Evolutionary conservation across 1,284 basidiomycete genomes (phyloP), one percentile per base, ranked within the genome.

Genomic region (Rhodotorula glutinis): DNA sequence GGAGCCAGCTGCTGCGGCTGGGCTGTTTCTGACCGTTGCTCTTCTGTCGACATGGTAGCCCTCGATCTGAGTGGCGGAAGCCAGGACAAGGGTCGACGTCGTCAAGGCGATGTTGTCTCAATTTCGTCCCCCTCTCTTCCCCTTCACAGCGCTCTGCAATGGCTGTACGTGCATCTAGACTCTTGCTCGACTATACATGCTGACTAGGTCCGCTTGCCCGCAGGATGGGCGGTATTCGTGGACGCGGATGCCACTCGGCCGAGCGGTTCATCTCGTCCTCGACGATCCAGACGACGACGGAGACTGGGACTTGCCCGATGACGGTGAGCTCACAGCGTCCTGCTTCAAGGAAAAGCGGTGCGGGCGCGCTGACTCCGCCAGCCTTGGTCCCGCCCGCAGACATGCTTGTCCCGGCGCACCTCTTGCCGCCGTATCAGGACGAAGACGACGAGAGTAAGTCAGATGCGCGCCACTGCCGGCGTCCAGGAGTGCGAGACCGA

Each of bases 361-460:
- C n/a, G n/a, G n/a, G n/a, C n/a, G n/a, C n/a, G n/a, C 43, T 44
- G 43, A 44, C 43, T 44, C 14, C 17, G 8, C 33, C 7, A 11
- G 43, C 21, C 21, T 16, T 4, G 7, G 8, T 44, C 5, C 43
- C 17, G 43, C 23, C 9, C 30, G 40, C 65, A 75, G 74, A 76
- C 61, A 76, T 76, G 54, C 44, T 60, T 4, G 70, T 76, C 8
- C 73, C 75, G 9, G 40, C 44, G 11, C 70, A 75, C 43, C 66
- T 75, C 19, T 53, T 76, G 1, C 75, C 75, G 17, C 64, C 72
- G 7, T 74, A 71, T 38, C 75, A 75, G 54, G 72, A 73, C 53
- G 75, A 76, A 40, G 72, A 75, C 47, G 74, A 76, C 65, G 72
- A 76, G 63, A 68, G 74, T 74, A 53, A 30, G 74, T 58, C 30